Evolutionary conservation across 805 yeast genomes (phyloP).

Genomic region (Candida boleticola): DNA sequence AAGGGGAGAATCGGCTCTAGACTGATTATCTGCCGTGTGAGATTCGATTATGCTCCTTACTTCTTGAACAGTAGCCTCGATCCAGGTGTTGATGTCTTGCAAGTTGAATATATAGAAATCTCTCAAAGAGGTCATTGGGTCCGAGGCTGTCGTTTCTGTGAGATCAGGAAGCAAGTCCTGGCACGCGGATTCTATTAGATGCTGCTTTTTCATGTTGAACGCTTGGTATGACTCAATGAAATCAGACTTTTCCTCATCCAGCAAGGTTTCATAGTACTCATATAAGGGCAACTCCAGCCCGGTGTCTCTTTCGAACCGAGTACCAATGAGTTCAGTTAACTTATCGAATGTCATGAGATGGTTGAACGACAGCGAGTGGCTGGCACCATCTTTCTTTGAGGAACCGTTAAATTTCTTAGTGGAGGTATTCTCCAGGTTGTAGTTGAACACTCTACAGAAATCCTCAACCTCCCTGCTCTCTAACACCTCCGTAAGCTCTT

Average conservation of each 20-base stretch:
- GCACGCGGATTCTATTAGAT: slow-evolving; percentile 1
- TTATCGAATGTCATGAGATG: background rate
- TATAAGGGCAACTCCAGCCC: slow-evolving; percentile 10
- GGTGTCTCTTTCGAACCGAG: background rate
- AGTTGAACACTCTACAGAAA: background rate
- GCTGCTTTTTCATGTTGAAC: background rate
- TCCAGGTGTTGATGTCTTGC: background rate
- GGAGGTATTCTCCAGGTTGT: background rate
- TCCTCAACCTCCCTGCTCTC: background rate
- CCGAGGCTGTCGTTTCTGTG: background rate
- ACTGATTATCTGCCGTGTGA: background rate
- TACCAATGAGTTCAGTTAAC: background rate
- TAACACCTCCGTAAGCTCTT: background rate
- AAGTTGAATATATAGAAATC: background rate
- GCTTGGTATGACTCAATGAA: background rate
- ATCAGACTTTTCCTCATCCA: slow-evolving; percentile 20
- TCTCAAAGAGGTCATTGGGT: background rate
- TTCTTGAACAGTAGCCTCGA: background rate
- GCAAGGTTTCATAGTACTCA: slow-evolving; percentile 25
- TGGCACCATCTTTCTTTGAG: no score
- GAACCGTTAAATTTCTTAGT: no score
- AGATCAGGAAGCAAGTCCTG: background rate
- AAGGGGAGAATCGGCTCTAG: no score
- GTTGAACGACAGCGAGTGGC: no score
- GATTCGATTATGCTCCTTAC: background rate